These are phyloP conservation scores for Wickerhamiella vanderwaltii DNA, from an alignment of 805 yeast species.

Conservation along the genomic window DNA sequence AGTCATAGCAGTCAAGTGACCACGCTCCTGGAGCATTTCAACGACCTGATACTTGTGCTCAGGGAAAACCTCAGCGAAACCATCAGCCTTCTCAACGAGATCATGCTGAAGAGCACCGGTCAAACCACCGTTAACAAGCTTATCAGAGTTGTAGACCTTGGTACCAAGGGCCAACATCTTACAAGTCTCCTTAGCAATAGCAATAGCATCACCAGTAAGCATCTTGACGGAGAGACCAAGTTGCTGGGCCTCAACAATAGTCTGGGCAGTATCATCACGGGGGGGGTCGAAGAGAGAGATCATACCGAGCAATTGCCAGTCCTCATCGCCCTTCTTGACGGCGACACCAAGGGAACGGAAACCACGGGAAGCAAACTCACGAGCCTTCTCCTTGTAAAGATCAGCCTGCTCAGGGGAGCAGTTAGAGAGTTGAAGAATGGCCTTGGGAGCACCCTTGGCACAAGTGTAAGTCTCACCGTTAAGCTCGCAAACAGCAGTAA, in stretches of 20 bases:
- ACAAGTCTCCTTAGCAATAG: conserved; percentile 97
- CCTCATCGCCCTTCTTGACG: conserved; percentile 97
- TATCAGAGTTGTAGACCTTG: conserved; percentile 92
- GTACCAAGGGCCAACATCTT: conserved; percentile 95
- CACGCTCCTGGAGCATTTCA: conserved; percentile 89
- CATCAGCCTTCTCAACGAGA: conserved; percentile 95
- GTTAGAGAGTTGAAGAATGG: conserved; percentile 44
- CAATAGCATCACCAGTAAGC: conserved; percentile 98
- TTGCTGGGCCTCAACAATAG: conserved; percentile 82
- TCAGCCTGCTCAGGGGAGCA: conserved; percentile 83
- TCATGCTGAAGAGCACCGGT: conserved; percentile 97
- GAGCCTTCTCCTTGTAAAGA: conserved; percentile 91
- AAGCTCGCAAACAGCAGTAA: conserved; percentile 87
- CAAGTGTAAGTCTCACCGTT: conserved; percentile 92
- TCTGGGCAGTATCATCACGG: conserved; percentile 94
- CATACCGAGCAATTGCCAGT: conserved; percentile 95
- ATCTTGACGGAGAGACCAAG: conserved; percentile 93
- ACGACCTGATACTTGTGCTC: conserved; percentile 95
- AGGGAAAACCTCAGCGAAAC: conserved; percentile 98
- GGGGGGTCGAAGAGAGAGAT: conserved; percentile 99
- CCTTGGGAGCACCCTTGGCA: conserved; percentile 98
- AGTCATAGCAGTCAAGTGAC: conserved; percentile 97
- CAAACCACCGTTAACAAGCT: conserved; percentile 91
- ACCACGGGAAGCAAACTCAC: conserved; percentile 96
- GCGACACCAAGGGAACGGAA: conserved; percentile 98